Conservation (phyloP, 164 flowering plant genomes). For the Aristolochia fimbriata region DNA sequence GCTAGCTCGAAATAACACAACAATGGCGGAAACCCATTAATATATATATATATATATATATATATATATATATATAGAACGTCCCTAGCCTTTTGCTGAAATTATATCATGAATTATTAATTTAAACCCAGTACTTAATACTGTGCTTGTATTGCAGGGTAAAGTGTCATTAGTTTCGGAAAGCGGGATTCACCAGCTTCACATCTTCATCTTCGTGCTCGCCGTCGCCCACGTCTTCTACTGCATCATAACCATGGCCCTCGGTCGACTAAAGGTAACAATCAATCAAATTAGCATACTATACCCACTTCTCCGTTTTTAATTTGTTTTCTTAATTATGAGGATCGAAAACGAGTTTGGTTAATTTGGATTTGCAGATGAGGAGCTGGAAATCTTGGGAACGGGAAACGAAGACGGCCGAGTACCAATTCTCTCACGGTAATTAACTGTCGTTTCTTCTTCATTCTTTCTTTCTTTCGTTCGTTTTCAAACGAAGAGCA, state of each 20-base stretch:
- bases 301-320: neutral
- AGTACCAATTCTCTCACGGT: slow-evolving; percentile 67
- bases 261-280: slow-evolving; percentile 47
- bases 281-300: neutral
- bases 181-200: slow-evolving; percentile 34
- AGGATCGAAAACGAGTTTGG: neutral
- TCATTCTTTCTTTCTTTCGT: too few relatives aligned
- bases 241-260: slow-evolving; percentile 33
- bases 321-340: neutral
- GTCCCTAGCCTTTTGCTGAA: too few relatives aligned
- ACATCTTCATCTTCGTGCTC: slow-evolving; percentile 43
- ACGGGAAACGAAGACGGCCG: slow-evolving; percentile 47
- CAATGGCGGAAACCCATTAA: too few relatives aligned
- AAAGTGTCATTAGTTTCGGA: slow-evolving; percentile 14
- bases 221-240: slow-evolving; percentile 38
- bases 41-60: too few relatives aligned
- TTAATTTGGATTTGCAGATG: slow-evolving; percentile 36
- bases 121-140: too few relatives aligned
- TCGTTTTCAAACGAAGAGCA: too few relatives aligned
- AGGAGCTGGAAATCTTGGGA: slow-evolving; percentile 74
- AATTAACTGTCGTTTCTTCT: neutral
- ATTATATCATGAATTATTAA: too few relatives aligned
- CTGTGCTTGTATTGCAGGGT: neutral
- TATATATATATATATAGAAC: too few relatives aligned
- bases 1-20: too few relatives aligned